A percentile compares a stretch with the other conserved stretches of the same genome.
Conservation (phyloP, 192 early-diverging fungal genomes). For the Backusella tarrabulga region DNA sequence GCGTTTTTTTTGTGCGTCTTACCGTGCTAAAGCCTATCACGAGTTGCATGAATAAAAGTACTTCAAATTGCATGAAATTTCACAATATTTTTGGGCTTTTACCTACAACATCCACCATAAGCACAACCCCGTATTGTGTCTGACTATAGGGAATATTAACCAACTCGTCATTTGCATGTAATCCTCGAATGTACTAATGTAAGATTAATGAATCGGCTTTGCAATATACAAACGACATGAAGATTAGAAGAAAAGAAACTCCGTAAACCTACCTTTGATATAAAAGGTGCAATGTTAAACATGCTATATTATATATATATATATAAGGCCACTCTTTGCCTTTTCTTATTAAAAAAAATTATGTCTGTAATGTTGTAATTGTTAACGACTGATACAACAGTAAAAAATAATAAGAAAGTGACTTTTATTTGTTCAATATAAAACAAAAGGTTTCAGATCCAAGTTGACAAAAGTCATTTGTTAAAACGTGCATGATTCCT, state of each 20-base stretch:
- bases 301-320: background rate
- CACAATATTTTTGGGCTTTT: background rate
- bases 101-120: slow-evolving; percentile 54
- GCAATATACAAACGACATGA: background rate
- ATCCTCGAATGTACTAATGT: slow-evolving; percentile 42
- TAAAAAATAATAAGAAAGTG: background rate
- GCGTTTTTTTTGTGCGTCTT: background rate
- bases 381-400: background rate
- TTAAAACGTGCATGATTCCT: background rate
- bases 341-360: background rate
- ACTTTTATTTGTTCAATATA: background rate
- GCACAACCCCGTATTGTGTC: slow-evolving; percentile 50
- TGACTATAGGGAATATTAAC: slow-evolving; percentile 39
- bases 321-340: background rate
- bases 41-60: background rate
- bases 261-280: background rate
- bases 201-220: background rate
- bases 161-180: slow-evolving; percentile 38
- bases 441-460: background rate
- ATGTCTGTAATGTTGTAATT: background rate
- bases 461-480: background rate
- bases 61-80: background rate
- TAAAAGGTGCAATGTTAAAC: slow-evolving; percentile 4
- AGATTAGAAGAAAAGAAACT: background rate
- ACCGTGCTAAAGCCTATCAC: slow-evolving; percentile 40